Evolutionary conservation across 2,329 filamentous ascomycete species (phyloP), one percentile per base, ranked within the genome.

Genomic region (Fusarium sublunatum): DNA sequence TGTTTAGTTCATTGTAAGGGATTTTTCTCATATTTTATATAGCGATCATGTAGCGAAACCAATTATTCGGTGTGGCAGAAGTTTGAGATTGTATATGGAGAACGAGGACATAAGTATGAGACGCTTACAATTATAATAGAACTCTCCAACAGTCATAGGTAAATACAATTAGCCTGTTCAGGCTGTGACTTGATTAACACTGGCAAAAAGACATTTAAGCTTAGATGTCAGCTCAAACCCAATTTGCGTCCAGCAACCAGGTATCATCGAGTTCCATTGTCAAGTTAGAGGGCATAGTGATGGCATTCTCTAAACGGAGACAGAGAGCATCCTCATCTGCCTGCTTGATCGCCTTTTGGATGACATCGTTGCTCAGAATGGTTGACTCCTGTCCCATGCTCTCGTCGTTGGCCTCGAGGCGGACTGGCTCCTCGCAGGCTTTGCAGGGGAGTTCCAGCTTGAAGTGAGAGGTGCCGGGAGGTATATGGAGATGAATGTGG

Each of bases 41-140:
- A 66, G 49, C 45, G 36, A 43, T 48, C 48, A 51, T 56, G 32
- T 46, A 63, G 45, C 39, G 62, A 44, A 36, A 26, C 31, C 13
- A n/a, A 46, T 31, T 15, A 42, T 62, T n/a, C 47, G 35, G 28
- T 60, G n/a, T 34, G 22, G 7, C 40, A 46, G 47, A 12, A 31
- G 10, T 35, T 53, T 39, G 2, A 59, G 49, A 52, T 66, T 60
- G 58, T 58, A 39, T 42, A 50, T 29, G 22, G 13, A 22, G 19
- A 31, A 25, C 22, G 24, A 24, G 26, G 28, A 32, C n/a, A 25
- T 38, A 29, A 45, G 49, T 25, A 6, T n/a, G 31, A 19, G 29
- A 63, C 32, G 34, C 12, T 11, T 54, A 36, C 26, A 12, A 11
- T 26, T 29, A 13, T 34, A 35, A 62, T 36, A 53, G 24, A 53